A percentile compares a stretch with the other conserved stretches of the same genome.
phyloP scores from a whole-genome alignment of 2,329 filamentous ascomycete genomes.

The Bipolaris bicolor region DNA sequence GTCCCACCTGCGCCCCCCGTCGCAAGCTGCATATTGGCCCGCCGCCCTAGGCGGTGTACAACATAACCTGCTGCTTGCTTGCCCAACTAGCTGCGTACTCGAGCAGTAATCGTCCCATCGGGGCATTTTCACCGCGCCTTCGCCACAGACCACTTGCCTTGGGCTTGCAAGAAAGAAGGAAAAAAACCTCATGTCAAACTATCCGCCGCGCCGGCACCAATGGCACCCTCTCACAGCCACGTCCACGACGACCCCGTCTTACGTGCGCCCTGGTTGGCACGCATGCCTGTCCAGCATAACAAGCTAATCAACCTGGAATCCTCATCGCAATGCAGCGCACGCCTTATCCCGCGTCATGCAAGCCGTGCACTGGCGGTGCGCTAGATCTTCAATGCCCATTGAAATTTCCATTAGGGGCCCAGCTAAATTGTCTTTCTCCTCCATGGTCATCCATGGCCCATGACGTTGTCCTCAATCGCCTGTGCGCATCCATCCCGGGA shows the following conservation, averaged over 20 bases:
- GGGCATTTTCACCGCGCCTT: neutral
- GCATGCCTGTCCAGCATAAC: slow-evolving; percentile 3
- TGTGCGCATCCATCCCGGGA: neutral
- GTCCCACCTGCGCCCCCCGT: slow-evolving; percentile 7
- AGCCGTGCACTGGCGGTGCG: slow-evolving; percentile 4
- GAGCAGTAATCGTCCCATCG: neutral
- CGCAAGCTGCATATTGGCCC: neutral
- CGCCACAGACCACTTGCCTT: neutral
- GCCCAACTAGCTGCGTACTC: no score
- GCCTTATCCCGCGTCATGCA: slow-evolving; percentile 4
- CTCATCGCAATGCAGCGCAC: slow-evolving; percentile 2
- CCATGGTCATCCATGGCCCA: slow-evolving; percentile 3
- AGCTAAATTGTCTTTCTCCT: slow-evolving; percentile 6
- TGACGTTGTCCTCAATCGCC: slow-evolving; percentile 13
- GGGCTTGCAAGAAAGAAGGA: neutral
- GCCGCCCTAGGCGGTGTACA: slow-evolving; percentile 7
- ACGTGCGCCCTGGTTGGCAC: neutral
- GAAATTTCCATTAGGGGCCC: slow-evolving; percentile 5
- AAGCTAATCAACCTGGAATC: neutral
- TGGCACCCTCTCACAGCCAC: neutral
- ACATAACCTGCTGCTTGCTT: neutral
- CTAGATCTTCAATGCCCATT: slow-evolving; percentile 9
- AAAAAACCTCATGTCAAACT: neutral
- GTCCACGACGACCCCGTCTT: neutral
- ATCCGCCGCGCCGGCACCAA: neutral